These are phyloP conservation scores for Penicillium samsonianum DNA, from an alignment of 495 filamentous ascomycete species.

Conservation along the genomic window DNA sequence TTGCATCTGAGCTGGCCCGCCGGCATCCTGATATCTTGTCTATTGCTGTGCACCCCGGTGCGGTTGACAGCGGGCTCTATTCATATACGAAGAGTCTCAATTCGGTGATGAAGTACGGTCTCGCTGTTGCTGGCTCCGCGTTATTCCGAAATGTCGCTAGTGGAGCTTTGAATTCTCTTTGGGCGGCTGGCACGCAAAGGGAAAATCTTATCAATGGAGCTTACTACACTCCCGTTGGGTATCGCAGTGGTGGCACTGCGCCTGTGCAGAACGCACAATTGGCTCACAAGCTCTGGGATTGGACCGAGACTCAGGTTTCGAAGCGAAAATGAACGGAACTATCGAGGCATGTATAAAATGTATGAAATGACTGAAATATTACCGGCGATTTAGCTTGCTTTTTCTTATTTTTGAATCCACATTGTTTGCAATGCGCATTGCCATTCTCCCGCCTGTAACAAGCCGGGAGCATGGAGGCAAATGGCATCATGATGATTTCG, in stretches of 20 bases:
- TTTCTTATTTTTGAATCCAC: neutral
- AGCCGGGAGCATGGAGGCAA: constrained; percentile 14
- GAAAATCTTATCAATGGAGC: constrained; percentile 48
- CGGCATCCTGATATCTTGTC: constrained; percentile 57
- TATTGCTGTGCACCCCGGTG: constrained; percentile 66
- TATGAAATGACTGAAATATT: neutral
- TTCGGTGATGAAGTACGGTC: constrained; percentile 26
- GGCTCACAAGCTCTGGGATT: constrained; percentile 59
- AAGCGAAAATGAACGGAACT: neutral
- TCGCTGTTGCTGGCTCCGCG: constrained; percentile 23
- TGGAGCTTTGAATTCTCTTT: constrained; percentile 62
- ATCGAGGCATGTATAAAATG: neutral
- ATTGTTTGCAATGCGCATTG: neutral
- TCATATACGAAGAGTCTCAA: constrained; percentile 29
- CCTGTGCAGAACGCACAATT: constrained; percentile 49
- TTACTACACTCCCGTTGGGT: constrained; percentile 61
- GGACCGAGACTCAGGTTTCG: constrained; percentile 58
- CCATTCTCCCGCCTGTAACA: neutral
- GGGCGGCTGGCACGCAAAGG: constrained; percentile 47
- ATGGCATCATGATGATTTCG: constrained; percentile 30
- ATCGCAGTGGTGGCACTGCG: constrained; percentile 34
- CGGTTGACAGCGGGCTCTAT: constrained; percentile 59
- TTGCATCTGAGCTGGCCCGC: constrained; percentile 57
- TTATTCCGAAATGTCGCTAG: constrained; percentile 38
- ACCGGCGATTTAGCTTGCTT: neutral